Base-by-base conservation (phyloP, 805 yeast species). In the Kodamaea restingae region DNA sequence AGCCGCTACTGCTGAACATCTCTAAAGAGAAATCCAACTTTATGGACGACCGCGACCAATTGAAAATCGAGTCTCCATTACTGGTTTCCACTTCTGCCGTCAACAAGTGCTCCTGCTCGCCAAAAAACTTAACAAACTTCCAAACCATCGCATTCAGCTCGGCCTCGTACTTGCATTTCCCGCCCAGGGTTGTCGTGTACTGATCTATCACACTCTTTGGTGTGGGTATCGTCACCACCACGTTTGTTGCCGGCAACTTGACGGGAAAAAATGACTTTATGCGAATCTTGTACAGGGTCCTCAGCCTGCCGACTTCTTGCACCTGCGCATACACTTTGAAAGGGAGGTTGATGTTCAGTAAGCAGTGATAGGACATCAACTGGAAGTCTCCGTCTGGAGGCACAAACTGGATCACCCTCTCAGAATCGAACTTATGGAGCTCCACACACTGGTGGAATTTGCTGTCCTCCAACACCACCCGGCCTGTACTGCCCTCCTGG, bases 311-410 rank as follows among this genome's bases (percentile, higher is more conserved):
- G 7, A 62, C 51, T 38, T 51, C 70, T 32, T 52, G 69, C 2
- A 81, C 70, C 21, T 69, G 66, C 2, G 91, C 84, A 4, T 72
- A 63, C 11, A 88, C 71, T 36, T 69, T 67, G 60, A 88, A 84
- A 3, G 97, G 97, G 21, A 85, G 55, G 36, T 75, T 76, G 43
- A 84, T 63, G 46, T 79, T 77, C 51, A 52, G 65, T 11, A 51
- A 43, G 29, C 67, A 55, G 34, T 60, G 65, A 60, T 88, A 88
- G 25, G 77, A 70, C 90, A 88, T 81, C 43, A 88, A 71, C 58
- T 87, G 91, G 55, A 87, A 85, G 37, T 79, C 77, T 0, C 95
- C 95, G 61, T 88, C 95, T 1, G 96, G 96, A 2, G 96, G 96
- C 9, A 80, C 68, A 47, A 88, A 88, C 33, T 73, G 76, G 42